Conservation (phyloP, 108 stramenopile species). For the Cylindrotheca closterium region DNA sequence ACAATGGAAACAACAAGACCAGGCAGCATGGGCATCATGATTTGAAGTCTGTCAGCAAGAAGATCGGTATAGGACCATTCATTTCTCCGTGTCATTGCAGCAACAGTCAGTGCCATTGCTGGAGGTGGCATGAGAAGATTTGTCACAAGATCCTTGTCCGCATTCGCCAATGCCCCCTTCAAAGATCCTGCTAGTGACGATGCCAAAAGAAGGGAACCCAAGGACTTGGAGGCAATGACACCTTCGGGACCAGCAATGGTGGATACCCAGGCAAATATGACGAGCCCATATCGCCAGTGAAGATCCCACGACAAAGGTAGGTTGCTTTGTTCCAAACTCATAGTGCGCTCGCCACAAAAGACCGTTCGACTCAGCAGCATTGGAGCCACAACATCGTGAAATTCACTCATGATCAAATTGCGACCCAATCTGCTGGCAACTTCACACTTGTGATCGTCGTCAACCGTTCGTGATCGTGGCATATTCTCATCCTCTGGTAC, state of each 20-base stretch:
- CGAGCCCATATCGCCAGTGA: slow-evolving; percentile 71
- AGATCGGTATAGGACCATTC: slow-evolving; percentile 62
- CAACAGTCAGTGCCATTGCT: slow-evolving; percentile 47
- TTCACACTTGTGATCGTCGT: slow-evolving; percentile 48
- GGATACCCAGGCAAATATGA: slow-evolving; percentile 76
- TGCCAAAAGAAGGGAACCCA: slow-evolving; percentile 65
- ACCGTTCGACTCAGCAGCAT: slow-evolving; percentile 75
- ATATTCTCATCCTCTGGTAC: slow-evolving; percentile 20
- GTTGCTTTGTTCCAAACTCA: slow-evolving; percentile 12
- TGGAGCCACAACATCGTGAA: slow-evolving; percentile 82
- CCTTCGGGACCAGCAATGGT: slow-evolving; percentile 77
- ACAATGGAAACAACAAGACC: slow-evolving; percentile 65
- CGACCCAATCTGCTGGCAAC: slow-evolving; percentile 71
- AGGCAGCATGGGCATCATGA: slow-evolving; percentile 76
- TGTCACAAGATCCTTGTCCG: slow-evolving; percentile 4
- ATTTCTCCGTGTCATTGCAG: slow-evolving; percentile 21
- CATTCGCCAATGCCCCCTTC: slow-evolving; percentile 12
- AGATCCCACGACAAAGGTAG: slow-evolving; percentile 55
- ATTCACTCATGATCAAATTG: slow-evolving; percentile 69
- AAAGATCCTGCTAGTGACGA: slow-evolving; percentile 75
- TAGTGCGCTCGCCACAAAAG: slow-evolving; percentile 50
- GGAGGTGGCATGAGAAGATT: slow-evolving; percentile 52
- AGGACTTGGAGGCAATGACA: slow-evolving; percentile 46
- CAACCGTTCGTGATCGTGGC: slow-evolving; percentile 3
- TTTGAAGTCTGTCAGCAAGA: slow-evolving; percentile 60